Evolutionary conservation across 2,329 filamentous ascomycete species (phyloP).

Genomic region (Alternaria metachromatica): DNA sequence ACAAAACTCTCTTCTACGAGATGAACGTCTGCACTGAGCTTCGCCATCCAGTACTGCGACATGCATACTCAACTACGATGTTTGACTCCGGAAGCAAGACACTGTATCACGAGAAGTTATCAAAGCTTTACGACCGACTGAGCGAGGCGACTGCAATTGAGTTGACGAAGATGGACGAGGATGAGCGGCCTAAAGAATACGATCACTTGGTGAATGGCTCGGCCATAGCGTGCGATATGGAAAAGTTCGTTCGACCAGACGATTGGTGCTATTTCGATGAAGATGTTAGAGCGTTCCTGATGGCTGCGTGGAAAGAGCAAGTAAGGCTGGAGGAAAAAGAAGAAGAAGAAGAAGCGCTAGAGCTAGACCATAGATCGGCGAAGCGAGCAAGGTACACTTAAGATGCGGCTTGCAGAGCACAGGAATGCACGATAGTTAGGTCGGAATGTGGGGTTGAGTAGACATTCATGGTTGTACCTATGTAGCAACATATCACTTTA

Average conservation of each 20-base stretch:
- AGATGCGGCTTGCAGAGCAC: neutral
- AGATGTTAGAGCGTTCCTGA: neutral
- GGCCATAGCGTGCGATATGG: neutral
- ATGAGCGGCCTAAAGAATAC: neutral
- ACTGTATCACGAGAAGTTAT: neutral
- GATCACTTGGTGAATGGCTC: neutral
- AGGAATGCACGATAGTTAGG: neutral
- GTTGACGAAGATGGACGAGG: neutral
- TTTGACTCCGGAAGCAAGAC: neutral
- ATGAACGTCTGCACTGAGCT: neutral
- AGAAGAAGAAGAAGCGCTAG: neutral
- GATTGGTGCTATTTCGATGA: neutral
- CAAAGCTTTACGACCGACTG: neutral
- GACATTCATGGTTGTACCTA: neutral
- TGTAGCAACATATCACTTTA: neutral
- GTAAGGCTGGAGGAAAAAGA: neutral
- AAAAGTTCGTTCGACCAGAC: neutral
- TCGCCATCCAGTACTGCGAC: neutral
- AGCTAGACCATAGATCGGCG: neutral
- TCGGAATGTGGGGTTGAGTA: neutral
- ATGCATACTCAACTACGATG: neutral
- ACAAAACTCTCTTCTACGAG: neutral
- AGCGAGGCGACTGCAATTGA: neutral
- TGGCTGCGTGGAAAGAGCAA: neutral
- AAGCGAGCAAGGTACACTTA: neutral